Evolutionary conservation across 2,329 filamentous ascomycete genomes (phyloP), one percentile per base, ranked within the genome.

Genomic region (Aspergillus sp.): DNA sequence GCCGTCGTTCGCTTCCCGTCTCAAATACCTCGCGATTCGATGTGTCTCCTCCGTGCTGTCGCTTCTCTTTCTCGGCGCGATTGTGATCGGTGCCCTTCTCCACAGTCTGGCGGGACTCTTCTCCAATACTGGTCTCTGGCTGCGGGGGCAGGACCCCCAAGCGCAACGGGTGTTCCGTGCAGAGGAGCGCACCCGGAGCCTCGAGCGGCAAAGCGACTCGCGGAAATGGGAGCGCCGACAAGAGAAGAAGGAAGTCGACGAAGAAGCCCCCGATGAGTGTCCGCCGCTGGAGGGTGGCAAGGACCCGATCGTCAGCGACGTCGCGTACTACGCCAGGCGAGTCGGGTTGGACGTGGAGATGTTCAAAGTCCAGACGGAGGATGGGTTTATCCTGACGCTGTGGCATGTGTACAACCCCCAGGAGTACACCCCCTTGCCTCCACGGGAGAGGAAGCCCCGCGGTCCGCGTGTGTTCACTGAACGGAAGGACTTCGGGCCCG

Each of bases 321-420:
- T 92, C 17, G 81, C 81, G 2, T 94, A 97, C 67, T 97, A 97
- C 67, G 92, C 93, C 1, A 81, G 89, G 17, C 81, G 92, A 11
- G 91, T 96, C 13, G 93, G 93, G 0, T 80, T 97, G 1, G 91
- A 97, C 56, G 83, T 91, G 20, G 92, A 97, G 65, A 82, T 82
- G 9, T 89, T 91, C 63, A 80, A 89, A 46, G 91, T 97, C 0
- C 88, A 96, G 70, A 97, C 93, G 0, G 92, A 97, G 68, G 93
- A 97, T 64, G 92, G 92, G 1, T 97, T 96, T 67, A 84, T 97
- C 43, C 88, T 97, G 56, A 85, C 88, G 19, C 78, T 97, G 1
- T 96, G 89, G 87, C 93, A 97, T 69, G 80, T 97, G 21, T 96
- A 89, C 68, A 88, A 96, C 58, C 93, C 93, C 0, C 82, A 80